phyloP scores from a whole-genome alignment of 78 protist species.

The Thecamonas trahens region DNA sequence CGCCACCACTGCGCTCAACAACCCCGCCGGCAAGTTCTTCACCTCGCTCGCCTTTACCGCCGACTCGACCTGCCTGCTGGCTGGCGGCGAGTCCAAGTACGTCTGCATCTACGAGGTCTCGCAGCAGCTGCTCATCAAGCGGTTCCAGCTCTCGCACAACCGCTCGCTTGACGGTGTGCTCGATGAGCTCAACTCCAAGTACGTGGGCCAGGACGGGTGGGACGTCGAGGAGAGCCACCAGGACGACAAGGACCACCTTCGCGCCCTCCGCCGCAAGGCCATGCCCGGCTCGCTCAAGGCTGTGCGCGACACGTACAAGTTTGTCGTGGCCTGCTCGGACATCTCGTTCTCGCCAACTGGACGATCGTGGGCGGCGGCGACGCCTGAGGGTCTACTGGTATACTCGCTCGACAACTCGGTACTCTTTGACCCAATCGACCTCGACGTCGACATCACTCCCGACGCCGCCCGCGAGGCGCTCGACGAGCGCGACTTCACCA shows the following conservation, averaged over 20 bases:
- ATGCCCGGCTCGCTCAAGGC: constrained; percentile 17
- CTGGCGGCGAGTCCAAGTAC: constrained; percentile 73
- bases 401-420: constrained; percentile 72
- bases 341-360: constrained; percentile 65
- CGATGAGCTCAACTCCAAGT: constrained; percentile 30
- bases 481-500: constrained; percentile 17
- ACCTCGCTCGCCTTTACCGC: constrained; percentile 56
- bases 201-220: constrained; percentile 43
- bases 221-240: constrained; percentile 22
- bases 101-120: constrained; percentile 74
- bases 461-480: constrained; percentile 21
- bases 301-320: constrained; percentile 1
- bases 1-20: constrained; percentile 3
- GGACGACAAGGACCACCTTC: background rate
- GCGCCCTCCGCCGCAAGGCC: background rate
- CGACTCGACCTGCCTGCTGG: constrained; percentile 66
- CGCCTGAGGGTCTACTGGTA: constrained; percentile 74
- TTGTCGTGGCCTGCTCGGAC: background rate
- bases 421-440: constrained; percentile 79
- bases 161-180: constrained; percentile 66
- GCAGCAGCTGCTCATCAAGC: constrained; percentile 33
- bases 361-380: constrained; percentile 53
- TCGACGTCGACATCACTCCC: constrained; percentile 72
- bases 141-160: constrained; percentile 7
- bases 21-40: constrained; percentile 27